phyloP scores from a whole-genome alignment of 805 yeast genomes.

The Wickerhamiella spandovensis region DNA sequence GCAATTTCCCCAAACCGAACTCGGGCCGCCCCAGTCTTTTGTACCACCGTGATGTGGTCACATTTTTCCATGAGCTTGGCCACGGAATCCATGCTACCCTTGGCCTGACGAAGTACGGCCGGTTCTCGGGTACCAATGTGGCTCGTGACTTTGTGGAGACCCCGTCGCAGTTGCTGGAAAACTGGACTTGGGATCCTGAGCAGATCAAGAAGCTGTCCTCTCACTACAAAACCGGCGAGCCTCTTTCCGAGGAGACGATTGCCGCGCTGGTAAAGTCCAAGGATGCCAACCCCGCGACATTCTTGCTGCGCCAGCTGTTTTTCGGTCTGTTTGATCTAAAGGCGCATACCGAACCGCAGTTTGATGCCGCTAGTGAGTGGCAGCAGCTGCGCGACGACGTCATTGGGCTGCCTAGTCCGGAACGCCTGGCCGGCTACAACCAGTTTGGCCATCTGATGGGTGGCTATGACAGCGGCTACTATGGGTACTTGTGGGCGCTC shows the following conservation, averaged over 20 bases:
- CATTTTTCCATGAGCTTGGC: slow-evolving; percentile 82
- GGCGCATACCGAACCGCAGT: slow-evolving; percentile 42
- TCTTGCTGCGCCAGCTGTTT: slow-evolving; percentile 61
- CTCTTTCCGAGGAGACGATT: slow-evolving; percentile 43
- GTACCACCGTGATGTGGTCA: slow-evolving; percentile 65
- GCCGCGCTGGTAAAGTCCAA: slow-evolving; percentile 49
- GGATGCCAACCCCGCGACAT: slow-evolving; percentile 64
- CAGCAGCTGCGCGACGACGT: slow-evolving; percentile 51
- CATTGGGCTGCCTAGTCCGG: slow-evolving; percentile 8
- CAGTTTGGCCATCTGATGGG: slow-evolving; percentile 53
- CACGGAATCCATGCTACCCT: slow-evolving; percentile 75
- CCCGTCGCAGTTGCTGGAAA: slow-evolving; percentile 81
- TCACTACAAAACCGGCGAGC: slow-evolving; percentile 48
- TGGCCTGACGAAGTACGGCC: slow-evolving; percentile 48
- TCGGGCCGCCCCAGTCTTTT: slow-evolving; percentile 57
- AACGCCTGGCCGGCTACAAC: slow-evolving; percentile 7
- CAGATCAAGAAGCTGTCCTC: slow-evolving; percentile 47
- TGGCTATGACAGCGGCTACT: slow-evolving; percentile 77
- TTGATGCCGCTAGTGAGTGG: slow-evolving; percentile 49
- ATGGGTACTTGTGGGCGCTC: slow-evolving; percentile 76
- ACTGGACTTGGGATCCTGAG: slow-evolving; percentile 68
- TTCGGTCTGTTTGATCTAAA: slow-evolving; percentile 68
- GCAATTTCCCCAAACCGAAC: slow-evolving; percentile 71
- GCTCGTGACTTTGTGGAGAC: slow-evolving; percentile 84
- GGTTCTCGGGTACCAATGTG: slow-evolving; percentile 67